Base-by-base conservation (phyloP, 2,329 filamentous ascomycete genomes). In the Pochonia chlamydosporia region DNA sequence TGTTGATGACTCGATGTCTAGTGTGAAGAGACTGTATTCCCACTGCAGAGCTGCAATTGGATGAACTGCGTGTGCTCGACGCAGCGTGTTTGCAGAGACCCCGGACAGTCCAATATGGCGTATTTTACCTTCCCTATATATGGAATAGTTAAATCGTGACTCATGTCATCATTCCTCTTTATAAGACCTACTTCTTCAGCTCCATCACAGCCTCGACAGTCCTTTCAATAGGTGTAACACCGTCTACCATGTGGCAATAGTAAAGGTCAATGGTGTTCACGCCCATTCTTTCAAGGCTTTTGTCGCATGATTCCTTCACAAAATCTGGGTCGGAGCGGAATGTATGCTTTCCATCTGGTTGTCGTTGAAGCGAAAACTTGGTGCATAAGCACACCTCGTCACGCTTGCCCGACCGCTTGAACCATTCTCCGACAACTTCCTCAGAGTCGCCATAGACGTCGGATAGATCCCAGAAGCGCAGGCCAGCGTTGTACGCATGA, bases 1-100 rank as follows among this genome's bases (percentile, higher is more conserved):
- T 53, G 46, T 63, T 0, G 64, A 59, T 5, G 64, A 72, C 58
- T 87, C 82, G 52, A 87, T 79, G 36, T 81, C 73, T 28, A 85
- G 68, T 1, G 70, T 59, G 55, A 75, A 82, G 0, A 72, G 70
- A 7, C 64, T 72, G 60, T 77, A 79, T 55, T 81, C 76, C 30
- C 79, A 64, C 55, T 82, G 76, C 1, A 78, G 63, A 3, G 74
- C 73, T 3, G 70, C 60, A 47, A 81, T 66, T 20, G 68, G 74
- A 37, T 68, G 66, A n/a, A 81, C 60, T 37, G 70, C 70, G 54
- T 64, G 61, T 5, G 74, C 78, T 8, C 78, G 71, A 6, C 74
- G 69, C 16, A 82, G 65, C 1, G 75, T 73, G 2, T 62, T 56
- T 3, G 71, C 67, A 14, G 63, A 67, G 48, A 69, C 62, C 51